These are phyloP conservation scores for Apophysomyces elegans DNA, from an alignment of 371 early-diverging fungal genomes.

Conservation along the genomic window DNA sequence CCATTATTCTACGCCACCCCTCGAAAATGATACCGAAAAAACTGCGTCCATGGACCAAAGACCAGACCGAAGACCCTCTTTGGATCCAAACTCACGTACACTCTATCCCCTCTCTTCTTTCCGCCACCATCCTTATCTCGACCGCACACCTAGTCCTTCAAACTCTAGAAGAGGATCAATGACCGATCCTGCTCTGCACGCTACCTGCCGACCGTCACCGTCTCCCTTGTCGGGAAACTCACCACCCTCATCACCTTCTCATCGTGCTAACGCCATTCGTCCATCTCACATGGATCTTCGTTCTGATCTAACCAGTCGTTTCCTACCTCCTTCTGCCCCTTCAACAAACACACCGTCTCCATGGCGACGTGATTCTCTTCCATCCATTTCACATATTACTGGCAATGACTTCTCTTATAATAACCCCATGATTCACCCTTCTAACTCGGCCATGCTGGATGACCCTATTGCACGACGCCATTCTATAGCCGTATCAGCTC, in stretches of 20 bases:
- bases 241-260: conserved; percentile 39
- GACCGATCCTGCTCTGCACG: conserved; percentile 34
- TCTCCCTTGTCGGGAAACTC: conserved; percentile 23
- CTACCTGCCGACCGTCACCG: conserved; percentile 22
- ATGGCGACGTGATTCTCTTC: conserved; percentile 45
- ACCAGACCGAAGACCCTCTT: conserved; percentile 20
- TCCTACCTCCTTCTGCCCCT: conserved; percentile 20
- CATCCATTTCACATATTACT: conserved; percentile 43
- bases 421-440: conserved; percentile 8
- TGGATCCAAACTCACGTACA: conserved; percentile 28
- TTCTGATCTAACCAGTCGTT: conserved; percentile 21
- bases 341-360: conserved; percentile 14
- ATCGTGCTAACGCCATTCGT: conserved; percentile 17
- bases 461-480: conserved; percentile 24
- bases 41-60: conserved; percentile 5
- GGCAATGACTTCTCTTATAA: conserved; percentile 1
- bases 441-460: conserved; percentile 20
- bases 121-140: conserved; percentile 36
- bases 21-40: conserved; percentile 8
- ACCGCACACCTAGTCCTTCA: conserved; percentile 29
- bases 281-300: conserved; percentile 31
- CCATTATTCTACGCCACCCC: conserved; percentile 23
- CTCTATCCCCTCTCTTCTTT: conserved; percentile 23
- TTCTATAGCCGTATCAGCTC: conserved; percentile 21
- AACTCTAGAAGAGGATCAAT: conserved; percentile 40